Percentiles rank a stretch among this genome's conserved stretches.
These are phyloP conservation scores for Casaregolazyma suthepensis DNA, from an alignment of 1,139 yeast species.

Conservation along the genomic window DNA sequence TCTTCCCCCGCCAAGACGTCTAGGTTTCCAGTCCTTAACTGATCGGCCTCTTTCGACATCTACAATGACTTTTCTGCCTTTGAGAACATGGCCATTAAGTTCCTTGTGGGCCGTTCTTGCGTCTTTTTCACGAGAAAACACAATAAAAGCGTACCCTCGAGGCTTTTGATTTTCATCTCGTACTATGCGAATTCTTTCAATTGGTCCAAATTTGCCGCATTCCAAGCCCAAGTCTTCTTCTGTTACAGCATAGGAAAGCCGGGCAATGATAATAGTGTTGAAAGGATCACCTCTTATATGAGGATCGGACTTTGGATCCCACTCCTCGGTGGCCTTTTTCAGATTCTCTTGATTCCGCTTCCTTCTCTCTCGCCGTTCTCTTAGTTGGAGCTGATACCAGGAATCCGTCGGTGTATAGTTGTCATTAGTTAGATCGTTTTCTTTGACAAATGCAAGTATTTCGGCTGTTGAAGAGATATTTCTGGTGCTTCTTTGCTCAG, in stretches of 20 bases:
- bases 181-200: slow-evolving; percentile 63
- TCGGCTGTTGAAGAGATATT: slow-evolving; percentile 48
- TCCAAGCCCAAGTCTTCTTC: slow-evolving; percentile 64
- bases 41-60: slow-evolving; percentile 83
- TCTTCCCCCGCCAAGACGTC: slow-evolving; percentile 67
- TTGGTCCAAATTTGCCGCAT: slow-evolving; percentile 62
- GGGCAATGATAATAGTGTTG: slow-evolving; percentile 68
- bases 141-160: slow-evolving; percentile 80
- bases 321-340: slow-evolving; percentile 37
- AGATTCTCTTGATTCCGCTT: slow-evolving; percentile 29
- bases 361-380: slow-evolving; percentile 30
- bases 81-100: slow-evolving; percentile 49
- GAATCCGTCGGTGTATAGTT: slow-evolving; percentile 35
- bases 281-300: slow-evolving; percentile 69
- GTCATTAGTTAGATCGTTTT: not conserved
- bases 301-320: slow-evolving; percentile 55
- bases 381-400: slow-evolving; percentile 33
- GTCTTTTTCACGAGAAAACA: slow-evolving; percentile 55
- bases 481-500: slow-evolving; percentile 45
- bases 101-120: slow-evolving; percentile 55
- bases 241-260: slow-evolving; percentile 59
- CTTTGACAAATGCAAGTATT: slow-evolving; percentile 31
- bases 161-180: slow-evolving; percentile 53
- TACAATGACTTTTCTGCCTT: slow-evolving; percentile 54
- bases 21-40: slow-evolving; percentile 72